Percentiles rank a stretch among this genome's conserved stretches.
phyloP scores from a whole-genome alignment of 768 basidiomycete genomes.

The Lentinula sp. region DNA sequence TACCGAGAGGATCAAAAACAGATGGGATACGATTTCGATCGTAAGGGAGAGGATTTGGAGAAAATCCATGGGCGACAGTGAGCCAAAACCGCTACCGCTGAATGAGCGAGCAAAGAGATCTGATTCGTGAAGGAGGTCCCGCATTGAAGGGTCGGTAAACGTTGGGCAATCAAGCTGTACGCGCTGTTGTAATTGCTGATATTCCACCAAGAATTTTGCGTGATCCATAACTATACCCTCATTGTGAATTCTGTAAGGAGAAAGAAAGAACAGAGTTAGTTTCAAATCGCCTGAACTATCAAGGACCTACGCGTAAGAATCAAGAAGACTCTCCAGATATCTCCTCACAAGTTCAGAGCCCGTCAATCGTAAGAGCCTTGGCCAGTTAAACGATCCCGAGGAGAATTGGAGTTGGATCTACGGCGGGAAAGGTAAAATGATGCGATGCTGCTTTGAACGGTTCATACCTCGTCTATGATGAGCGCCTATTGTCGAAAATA shows the following conservation, averaged over 20 bases:
- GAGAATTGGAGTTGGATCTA: constrained; percentile 67
- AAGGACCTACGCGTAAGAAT: constrained; percentile 64
- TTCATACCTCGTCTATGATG: constrained; percentile 71
- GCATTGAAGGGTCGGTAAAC: constrained; percentile 62
- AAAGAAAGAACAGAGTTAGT: constrained; percentile 1
- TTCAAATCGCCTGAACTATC: not conserved
- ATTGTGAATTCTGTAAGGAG: constrained; percentile 48
- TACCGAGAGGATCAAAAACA: constrained; percentile 62
- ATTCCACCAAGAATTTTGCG: constrained; percentile 69
- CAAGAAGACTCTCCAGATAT: constrained; percentile 57
- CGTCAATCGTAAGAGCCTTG: constrained; percentile 51
- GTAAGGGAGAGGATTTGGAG: constrained; percentile 65
- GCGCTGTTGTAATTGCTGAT: constrained; percentile 72
- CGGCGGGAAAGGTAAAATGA: constrained; percentile 8
- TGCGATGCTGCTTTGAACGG: constrained; percentile 10
- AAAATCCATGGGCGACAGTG: constrained; percentile 76
- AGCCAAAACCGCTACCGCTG: constrained; percentile 69
- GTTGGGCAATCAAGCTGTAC: constrained; percentile 76
- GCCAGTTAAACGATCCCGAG: constrained; percentile 70
- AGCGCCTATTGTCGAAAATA: constrained; percentile 40
- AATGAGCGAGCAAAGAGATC: constrained; percentile 83
- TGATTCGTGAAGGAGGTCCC: constrained; percentile 80
- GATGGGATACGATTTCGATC: constrained; percentile 67
- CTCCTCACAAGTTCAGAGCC: constrained; percentile 61
- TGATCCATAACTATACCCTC: constrained; percentile 70